phyloP scores from a whole-genome alignment of 2,329 filamentous ascomycete species.

The Penicillium nordicum region DNA sequence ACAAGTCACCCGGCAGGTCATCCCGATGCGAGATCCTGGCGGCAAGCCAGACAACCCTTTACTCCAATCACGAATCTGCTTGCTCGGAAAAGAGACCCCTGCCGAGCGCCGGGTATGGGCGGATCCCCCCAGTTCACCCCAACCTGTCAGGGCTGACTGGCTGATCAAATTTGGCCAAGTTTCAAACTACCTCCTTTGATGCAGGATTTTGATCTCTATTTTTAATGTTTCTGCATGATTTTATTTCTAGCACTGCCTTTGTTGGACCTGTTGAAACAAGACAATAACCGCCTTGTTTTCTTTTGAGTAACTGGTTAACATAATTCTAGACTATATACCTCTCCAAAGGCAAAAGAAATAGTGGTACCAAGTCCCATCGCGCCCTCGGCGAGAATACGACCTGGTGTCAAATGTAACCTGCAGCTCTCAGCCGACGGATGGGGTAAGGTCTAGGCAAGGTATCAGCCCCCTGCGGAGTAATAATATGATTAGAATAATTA shows the following conservation, averaged over 20 bases:
- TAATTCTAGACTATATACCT: not conserved
- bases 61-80: slow-evolving; percentile 14
- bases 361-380: not conserved
- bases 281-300: slow-evolving; percentile 4
- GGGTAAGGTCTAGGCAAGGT: not conserved
- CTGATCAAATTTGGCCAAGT: slow-evolving; percentile 18
- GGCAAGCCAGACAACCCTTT: slow-evolving; percentile 15
- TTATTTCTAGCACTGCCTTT: not conserved
- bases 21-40: slow-evolving; percentile 17
- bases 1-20: not conserved
- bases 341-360: not conserved
- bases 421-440: slow-evolving; percentile 2
- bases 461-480: not conserved
- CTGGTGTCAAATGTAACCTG: slow-evolving; percentile 8
- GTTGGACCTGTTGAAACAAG: slow-evolving; percentile 4
- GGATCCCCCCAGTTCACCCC: slow-evolving; percentile 14
- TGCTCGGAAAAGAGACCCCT: slow-evolving; percentile 1
- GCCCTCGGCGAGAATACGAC: slow-evolving; percentile 4
- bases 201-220: slow-evolving; percentile 13
- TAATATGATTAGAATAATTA: not conserved
- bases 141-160: slow-evolving; percentile 7
- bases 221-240: slow-evolving; percentile 10
- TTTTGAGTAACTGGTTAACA: not conserved
- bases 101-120: slow-evolving; percentile 14
- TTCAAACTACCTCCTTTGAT: slow-evolving; percentile 11